A percentile compares a stretch with the other conserved stretches of the same genome.
Conservation (phyloP, 2,329 filamentous ascomycete species). For the Alternaria longipes region DNA sequence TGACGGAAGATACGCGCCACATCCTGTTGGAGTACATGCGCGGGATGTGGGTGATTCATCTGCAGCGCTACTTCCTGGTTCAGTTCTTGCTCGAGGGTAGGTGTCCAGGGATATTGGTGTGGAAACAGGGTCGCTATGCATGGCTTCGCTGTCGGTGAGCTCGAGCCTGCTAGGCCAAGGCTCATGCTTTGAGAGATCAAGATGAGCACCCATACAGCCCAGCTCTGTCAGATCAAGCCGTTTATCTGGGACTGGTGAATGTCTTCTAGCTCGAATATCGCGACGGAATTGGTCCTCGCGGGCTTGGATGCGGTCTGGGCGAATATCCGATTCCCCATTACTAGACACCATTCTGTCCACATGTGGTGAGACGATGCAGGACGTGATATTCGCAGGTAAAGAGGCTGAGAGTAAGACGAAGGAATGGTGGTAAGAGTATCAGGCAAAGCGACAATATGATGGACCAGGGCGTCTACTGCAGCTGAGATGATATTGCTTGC, state of each 20-base stretch:
- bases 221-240: background rate
- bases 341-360: background rate
- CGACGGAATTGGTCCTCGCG: background rate
- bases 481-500: background rate
- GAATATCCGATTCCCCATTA: background rate
- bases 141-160: background rate
- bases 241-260: background rate
- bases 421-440: background rate
- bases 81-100: background rate
- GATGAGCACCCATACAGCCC: background rate
- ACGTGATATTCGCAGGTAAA: background rate
- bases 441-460: background rate
- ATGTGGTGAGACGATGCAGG: background rate
- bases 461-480: background rate
- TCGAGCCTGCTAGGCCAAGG: background rate
- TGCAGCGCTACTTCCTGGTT: background rate
- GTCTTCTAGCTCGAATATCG: background rate
- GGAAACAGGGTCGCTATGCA: background rate
- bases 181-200: background rate
- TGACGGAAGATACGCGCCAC: background rate
- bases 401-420: background rate
- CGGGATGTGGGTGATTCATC: background rate
- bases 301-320: constrained; percentile 2
- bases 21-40: background rate
- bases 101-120: background rate